A percentile compares a stretch with the other conserved stretches of the same genome.
These are phyloP conservation scores for Vaccinium myrtillus DNA, from an alignment of 148 eudicot genomes.

Conservation along the genomic window DNA sequence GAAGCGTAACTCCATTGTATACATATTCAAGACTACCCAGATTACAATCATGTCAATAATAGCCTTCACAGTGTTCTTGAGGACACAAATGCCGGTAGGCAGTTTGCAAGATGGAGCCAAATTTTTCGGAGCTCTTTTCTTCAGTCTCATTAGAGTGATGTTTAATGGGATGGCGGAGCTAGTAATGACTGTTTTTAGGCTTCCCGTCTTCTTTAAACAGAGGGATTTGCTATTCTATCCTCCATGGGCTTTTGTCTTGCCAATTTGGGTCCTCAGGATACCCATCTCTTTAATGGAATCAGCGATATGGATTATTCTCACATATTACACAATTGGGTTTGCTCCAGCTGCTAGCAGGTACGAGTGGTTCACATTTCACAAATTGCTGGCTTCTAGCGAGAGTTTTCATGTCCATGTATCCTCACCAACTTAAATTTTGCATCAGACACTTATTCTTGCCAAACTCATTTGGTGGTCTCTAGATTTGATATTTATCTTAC, in stretches of 20 bases:
- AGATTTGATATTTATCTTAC: neutral
- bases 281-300: slow-evolving; percentile 47
- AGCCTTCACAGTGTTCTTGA: slow-evolving; percentile 53
- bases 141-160: slow-evolving; percentile 45
- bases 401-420: neutral
- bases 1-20: slow-evolving; percentile 59
- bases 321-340: slow-evolving; percentile 46
- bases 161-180: slow-evolving; percentile 47
- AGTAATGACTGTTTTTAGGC: slow-evolving; percentile 33
- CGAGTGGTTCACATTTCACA: neutral
- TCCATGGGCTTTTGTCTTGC: slow-evolving; percentile 53
- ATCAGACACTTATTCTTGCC: neutral
- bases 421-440: neutral
- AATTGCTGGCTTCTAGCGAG: neutral
- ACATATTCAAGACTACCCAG: slow-evolving; percentile 59
- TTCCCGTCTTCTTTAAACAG: slow-evolving; percentile 41
- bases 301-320: slow-evolving; percentile 7
- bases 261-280: slow-evolving; percentile 44
- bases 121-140: slow-evolving; percentile 44
- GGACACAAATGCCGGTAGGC: slow-evolving; percentile 32
- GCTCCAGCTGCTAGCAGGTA: slow-evolving; percentile 46
- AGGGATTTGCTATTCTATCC: slow-evolving; percentile 39
- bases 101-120: slow-evolving; percentile 33
- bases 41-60: slow-evolving; percentile 50
- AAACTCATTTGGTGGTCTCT: neutral